A percentile compares a stretch with the other conserved stretches of the same genome.
Evolutionary conservation across 1,284 basidiomycete species (phyloP).

Genomic region (Moniliella sp.): DNA sequence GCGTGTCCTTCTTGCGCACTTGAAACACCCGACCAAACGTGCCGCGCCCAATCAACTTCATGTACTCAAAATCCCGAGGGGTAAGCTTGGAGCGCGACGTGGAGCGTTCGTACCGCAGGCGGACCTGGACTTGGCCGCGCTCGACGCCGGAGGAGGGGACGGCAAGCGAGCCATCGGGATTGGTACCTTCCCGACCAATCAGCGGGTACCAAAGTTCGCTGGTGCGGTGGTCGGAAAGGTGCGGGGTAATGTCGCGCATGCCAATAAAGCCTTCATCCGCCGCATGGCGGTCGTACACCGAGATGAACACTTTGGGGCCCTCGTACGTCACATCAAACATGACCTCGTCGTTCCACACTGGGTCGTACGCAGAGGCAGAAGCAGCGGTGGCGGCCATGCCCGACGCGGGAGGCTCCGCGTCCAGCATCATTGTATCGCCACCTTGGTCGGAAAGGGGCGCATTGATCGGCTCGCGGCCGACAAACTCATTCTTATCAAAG

Average conservation of each 20-base stretch:
- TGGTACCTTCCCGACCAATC: constrained; percentile 36
- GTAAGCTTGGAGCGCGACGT: constrained; percentile 27
- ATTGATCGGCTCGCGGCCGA: constrained; percentile 65
- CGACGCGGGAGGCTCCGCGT: too few species aligned
- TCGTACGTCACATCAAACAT: constrained; percentile 76
- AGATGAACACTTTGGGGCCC: constrained; percentile 62
- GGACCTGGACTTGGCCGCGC: constrained; percentile 73
- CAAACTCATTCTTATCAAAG: constrained; percentile 97
- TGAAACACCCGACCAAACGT: constrained; percentile 96
- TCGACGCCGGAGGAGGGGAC: constrained; percentile 6
- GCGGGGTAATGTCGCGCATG: constrained; percentile 68
- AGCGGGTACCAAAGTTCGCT: constrained; percentile 92
- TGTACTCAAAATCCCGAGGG: constrained; percentile 70
- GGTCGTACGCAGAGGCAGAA: constrained; percentile 41
- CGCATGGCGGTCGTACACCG: constrained; percentile 71
- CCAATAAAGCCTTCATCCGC: constrained; percentile 73
- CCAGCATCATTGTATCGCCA: too few species aligned
- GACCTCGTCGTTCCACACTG: constrained; percentile 96
- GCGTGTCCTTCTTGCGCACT: constrained; percentile 87
- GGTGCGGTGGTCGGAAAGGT: constrained; percentile 70
- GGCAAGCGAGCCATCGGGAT: too few species aligned
- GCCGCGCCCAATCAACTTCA: constrained; percentile 92
- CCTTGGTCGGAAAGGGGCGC: too few species aligned
- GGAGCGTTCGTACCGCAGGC: constrained; percentile 67
- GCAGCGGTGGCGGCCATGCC: too few species aligned